Base-by-base conservation (phyloP, 2,329 filamentous ascomycete genomes). In the Fusarium humuli region DNA sequence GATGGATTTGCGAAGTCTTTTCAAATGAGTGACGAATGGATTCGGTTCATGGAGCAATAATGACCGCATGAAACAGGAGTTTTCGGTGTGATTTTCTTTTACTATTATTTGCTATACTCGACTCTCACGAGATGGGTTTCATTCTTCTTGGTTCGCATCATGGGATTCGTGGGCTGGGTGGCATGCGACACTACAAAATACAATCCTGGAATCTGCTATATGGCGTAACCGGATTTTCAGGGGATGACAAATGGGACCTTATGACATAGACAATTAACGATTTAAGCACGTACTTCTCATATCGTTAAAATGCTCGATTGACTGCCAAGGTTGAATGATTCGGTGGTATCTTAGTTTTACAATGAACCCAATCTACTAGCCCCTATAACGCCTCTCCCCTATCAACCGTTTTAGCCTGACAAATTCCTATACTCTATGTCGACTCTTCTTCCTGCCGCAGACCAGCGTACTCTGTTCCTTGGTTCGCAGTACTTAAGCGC, bases 401-500 rank as follows among this genome's bases (percentile, higher is more conserved):
- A 10, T 44, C 56, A 6, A 22, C 22, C 29, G 34, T 67, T 49
- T 50, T 65, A 29, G 27, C 55, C 42, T 54, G 30, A 23, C 50
- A 45, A 45, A 9, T 16, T n/a, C 34, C 29, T 29, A 11, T 29
- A 18, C 22, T 16, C 65, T 41, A 78, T 48, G 58, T 73, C 12
- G 76, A 75, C 53, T 90, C 87, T 48, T 90, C 88, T 63, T 91
- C 88, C n/a, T 83, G 81, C 57, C 86, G 83, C 61, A 89, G 74
- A 5, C 88, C 88, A 12, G 87, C 86, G 74, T 86, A 90, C 76
- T 90, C 88, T 1, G 88, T 90, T 22, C 92, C 92, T 77, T 94
- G 92, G 65, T 92, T 94, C 14, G 92, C 93, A 63, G 92, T 93
- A 75, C 92, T 94, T 76, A 97, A 78, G 65, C 94, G 83, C 14